phyloP scores from a whole-genome alignment of 129 eudicot genomes.

The Pseudognaphalium luteoalbum region DNA sequence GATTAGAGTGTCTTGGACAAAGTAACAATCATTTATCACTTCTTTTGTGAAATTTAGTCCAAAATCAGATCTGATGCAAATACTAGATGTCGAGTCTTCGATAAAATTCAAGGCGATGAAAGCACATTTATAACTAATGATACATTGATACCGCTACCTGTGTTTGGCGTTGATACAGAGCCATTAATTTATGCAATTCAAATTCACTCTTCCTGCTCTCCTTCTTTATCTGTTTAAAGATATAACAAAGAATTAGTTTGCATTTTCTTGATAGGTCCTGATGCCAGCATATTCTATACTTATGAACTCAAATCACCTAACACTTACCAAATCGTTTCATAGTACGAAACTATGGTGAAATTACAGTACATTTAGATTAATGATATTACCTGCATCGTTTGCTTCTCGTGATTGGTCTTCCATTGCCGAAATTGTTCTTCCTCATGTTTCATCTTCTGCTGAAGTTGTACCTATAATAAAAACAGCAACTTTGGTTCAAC shows the following conservation, averaged over 20 bases:
- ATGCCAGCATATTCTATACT: slow-evolving; percentile 20
- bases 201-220: slow-evolving; percentile 93
- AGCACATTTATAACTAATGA: neutral
- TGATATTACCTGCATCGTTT: slow-evolving; percentile 73
- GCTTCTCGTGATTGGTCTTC: slow-evolving; percentile 94
- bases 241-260: slow-evolving; percentile 17
- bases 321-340: neutral
- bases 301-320: slow-evolving; percentile 18
- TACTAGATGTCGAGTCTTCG: slow-evolving; percentile 11
- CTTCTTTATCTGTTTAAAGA: slow-evolving; percentile 62
- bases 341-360: slow-evolving; percentile 8
- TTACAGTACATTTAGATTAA: neutral
- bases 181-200: slow-evolving; percentile 87
- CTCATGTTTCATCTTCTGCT: slow-evolving; percentile 91
- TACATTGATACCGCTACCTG: slow-evolving; percentile 43
- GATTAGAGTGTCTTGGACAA: slow-evolving; percentile 2
- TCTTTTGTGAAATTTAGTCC: slow-evolving; percentile 21
- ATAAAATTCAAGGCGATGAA: slow-evolving; percentile 8
- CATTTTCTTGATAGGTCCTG: slow-evolving; percentile 18
- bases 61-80: slow-evolving; percentile 20
- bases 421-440: slow-evolving; percentile 97
- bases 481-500: neutral
- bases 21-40: slow-evolving; percentile 11
- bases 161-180: slow-evolving; percentile 95
- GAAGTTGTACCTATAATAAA: slow-evolving; percentile 78